Percentiles rank a stretch among this genome's conserved stretches.
These are phyloP conservation scores for Cylindrodendrum hubeiense DNA, from an alignment of 2,329 filamentous ascomycete genomes.

Conservation along the genomic window DNA sequence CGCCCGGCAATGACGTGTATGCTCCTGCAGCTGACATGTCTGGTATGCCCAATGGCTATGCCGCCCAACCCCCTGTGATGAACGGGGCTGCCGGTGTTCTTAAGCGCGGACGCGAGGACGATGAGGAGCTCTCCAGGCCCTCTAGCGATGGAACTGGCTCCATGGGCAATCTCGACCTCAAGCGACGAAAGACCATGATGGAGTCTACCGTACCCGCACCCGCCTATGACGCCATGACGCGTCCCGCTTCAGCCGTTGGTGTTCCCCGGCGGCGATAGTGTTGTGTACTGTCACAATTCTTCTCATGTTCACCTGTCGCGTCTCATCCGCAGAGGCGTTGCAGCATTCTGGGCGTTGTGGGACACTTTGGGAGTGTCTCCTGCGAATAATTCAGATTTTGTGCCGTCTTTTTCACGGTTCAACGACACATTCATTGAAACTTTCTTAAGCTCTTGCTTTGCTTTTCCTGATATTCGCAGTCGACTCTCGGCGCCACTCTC, in stretches of 20 bases:
- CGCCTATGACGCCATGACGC: constrained; percentile 63
- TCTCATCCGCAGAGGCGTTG: constrained; percentile 7
- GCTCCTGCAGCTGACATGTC: constrained; percentile 72
- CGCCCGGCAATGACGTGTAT: constrained; percentile 76
- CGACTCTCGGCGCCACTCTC: constrained; percentile 44
- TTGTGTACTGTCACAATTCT: constrained; percentile 3
- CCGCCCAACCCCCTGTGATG: constrained; percentile 71
- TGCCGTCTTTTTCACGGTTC: constrained; percentile 12
- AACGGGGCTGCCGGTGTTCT: constrained; percentile 68
- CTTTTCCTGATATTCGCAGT: constrained; percentile 46
- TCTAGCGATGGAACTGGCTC: constrained; percentile 61
- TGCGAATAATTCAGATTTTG: constrained; percentile 25
- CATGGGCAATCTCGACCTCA: constrained; percentile 70
- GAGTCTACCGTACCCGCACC: constrained; percentile 67
- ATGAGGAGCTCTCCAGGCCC: constrained; percentile 70
- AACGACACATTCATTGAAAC: constrained; percentile 35
- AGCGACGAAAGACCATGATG: constrained; percentile 83
- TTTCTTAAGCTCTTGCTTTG: constrained; percentile 37
- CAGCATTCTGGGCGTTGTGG: constrained; percentile 19
- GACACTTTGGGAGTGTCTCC: constrained; percentile 13
- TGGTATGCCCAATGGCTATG: constrained; percentile 72
- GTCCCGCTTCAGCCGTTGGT: constrained; percentile 59
- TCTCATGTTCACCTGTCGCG: constrained; percentile 15
- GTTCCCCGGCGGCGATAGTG: constrained; percentile 55
- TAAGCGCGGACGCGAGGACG: constrained; percentile 68